A percentile compares a stretch with the other conserved stretches of the same genome.
Evolutionary conservation across 176 grass and related monocot genomes (phyloP).

Genomic region (Triticum dicoccoides): DNA sequence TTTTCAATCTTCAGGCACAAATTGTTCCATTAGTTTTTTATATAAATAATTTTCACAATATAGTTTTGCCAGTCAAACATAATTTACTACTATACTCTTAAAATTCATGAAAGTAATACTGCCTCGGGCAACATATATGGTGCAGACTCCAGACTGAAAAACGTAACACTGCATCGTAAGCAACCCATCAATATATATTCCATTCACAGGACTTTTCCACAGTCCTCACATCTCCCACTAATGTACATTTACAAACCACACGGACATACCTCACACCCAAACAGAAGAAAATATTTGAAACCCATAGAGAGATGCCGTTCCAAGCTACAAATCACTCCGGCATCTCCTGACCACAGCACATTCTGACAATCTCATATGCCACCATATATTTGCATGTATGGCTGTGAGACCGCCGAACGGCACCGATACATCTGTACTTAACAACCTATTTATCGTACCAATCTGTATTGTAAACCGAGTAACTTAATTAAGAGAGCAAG

Average conservation of each 20-base stretch:
- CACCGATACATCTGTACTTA: conserved; percentile 21
- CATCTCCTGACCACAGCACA: conserved; percentile 37
- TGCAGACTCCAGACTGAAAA: background rate
- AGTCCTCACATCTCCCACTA: background rate
- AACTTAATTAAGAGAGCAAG: background rate
- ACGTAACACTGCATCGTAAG: background rate
- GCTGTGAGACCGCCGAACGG: conserved; percentile 29
- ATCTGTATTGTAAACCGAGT: background rate
- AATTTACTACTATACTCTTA: background rate
- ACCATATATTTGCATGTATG: conserved; percentile 12
- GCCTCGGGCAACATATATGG: background rate
- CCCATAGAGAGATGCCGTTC: conserved; percentile 18
- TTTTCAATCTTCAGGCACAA: too few species aligned
- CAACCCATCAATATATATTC: conserved; percentile 20
- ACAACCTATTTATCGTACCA: conserved; percentile 30
- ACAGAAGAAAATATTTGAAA: background rate
- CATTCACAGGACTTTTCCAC: background rate
- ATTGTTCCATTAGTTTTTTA: too few species aligned
- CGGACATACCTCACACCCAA: conserved; percentile 11
- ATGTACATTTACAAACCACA: conserved; percentile 39
- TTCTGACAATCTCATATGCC: conserved; percentile 26
- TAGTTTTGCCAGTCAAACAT: too few species aligned
- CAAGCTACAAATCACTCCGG: conserved; percentile 35
- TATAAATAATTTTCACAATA: too few species aligned
- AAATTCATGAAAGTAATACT: background rate